These are phyloP conservation scores for Starmerella scarabaei DNA, from an alignment of 805 yeast species.

Conservation along the genomic window DNA sequence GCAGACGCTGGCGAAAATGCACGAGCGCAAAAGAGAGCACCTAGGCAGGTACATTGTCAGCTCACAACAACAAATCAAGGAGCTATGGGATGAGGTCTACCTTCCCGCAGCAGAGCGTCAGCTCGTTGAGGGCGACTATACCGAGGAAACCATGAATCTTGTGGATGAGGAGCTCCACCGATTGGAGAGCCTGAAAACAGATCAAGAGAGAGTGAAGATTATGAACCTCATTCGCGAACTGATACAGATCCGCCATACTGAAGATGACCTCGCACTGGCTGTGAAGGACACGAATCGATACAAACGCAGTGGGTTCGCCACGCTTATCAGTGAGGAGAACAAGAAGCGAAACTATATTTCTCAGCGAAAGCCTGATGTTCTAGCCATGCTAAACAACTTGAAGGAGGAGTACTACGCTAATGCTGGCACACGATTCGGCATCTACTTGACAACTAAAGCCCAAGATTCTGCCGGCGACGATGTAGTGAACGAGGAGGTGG, in stretches of 20 bases:
- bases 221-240: background rate
- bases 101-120: slow-evolving; percentile 1
- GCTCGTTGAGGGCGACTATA: background rate
- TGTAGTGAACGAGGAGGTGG: too few relatives aligned
- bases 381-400: slow-evolving; percentile 38
- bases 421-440: too few relatives aligned
- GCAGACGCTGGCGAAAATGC: slow-evolving; percentile 1
- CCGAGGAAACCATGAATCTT: slow-evolving; percentile 18
- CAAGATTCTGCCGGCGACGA: too few relatives aligned
- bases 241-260: slow-evolving; percentile 34
- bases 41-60: slow-evolving; percentile 1
- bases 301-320: slow-evolving; percentile 13
- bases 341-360: slow-evolving; percentile 52
- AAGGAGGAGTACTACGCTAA: too few relatives aligned
- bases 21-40: slow-evolving; percentile 2
- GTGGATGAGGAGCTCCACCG: slow-evolving; percentile 52
- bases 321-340: slow-evolving; percentile 56
- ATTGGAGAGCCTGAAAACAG: slow-evolving; percentile 36
- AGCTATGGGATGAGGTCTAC: slow-evolving; percentile 7
- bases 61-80: background rate
- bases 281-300: slow-evolving; percentile 64
- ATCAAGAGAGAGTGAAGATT: slow-evolving; percentile 4
- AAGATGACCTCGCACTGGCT: slow-evolving; percentile 49
- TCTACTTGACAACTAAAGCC: slow-evolving; percentile 30
- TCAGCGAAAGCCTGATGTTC: slow-evolving; percentile 54